Evolutionary conservation across 1,284 basidiomycete genomes (phyloP).

Genomic region (Microbotryum saponariae): DNA sequence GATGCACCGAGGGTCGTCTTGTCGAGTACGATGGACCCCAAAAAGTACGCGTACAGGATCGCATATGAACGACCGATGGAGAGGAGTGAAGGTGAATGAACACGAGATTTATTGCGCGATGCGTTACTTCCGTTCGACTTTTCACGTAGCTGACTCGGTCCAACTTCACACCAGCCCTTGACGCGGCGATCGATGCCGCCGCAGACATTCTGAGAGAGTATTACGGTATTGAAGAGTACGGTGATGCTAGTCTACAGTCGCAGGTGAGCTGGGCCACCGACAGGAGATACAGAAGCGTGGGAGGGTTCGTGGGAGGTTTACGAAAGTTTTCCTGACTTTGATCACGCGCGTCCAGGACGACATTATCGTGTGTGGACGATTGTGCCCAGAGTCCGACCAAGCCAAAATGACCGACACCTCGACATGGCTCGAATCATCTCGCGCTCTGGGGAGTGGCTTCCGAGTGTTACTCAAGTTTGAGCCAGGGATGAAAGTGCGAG

Average conservation of each 20-base stretch:
- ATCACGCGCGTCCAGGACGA: constrained; percentile 50
- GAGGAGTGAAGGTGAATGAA: constrained; percentile 60
- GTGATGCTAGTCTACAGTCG: constrained; percentile 62
- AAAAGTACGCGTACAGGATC: constrained; percentile 54
- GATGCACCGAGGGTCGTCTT: constrained; percentile 20
- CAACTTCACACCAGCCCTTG: constrained; percentile 52
- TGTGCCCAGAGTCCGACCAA: constrained; percentile 59
- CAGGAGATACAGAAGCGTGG: neutral
- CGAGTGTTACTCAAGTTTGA: constrained; percentile 66
- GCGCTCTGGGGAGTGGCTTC: constrained; percentile 50
- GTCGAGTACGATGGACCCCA: constrained; percentile 21
- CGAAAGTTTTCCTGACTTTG: neutral
- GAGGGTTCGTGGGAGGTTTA: too few species aligned
- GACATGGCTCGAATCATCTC: constrained; percentile 70
- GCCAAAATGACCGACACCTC: constrained; percentile 64
- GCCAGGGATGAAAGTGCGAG: constrained; percentile 57
- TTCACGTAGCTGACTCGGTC: neutral
- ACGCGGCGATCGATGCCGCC: constrained; percentile 75
- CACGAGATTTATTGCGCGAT: too few species aligned
- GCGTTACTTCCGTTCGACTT: neutral
- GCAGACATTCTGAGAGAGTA: constrained; percentile 61
- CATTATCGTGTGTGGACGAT: constrained; percentile 69
- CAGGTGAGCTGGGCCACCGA: constrained; percentile 50
- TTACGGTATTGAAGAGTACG: constrained; percentile 59
- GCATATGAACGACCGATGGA: constrained; percentile 85